These are phyloP conservation scores for Paraphysoderma sedebokerense DNA, from an alignment of 371 early-diverging fungal genomes.

Conservation along the genomic window DNA sequence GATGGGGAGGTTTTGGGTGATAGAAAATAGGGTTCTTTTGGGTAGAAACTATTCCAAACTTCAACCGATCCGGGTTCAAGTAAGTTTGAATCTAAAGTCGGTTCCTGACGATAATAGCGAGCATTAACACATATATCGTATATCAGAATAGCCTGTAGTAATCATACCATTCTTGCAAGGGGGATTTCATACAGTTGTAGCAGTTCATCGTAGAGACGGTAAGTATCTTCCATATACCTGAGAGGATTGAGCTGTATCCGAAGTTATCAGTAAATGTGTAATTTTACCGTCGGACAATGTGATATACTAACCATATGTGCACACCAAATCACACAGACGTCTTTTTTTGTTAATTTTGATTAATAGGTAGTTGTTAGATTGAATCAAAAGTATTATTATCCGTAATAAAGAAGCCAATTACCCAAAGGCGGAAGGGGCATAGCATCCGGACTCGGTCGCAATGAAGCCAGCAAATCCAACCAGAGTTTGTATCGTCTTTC, in stretches of 20 bases:
- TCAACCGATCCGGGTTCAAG: neutral
- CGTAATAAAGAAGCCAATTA: no score
- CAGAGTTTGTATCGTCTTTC: neutral
- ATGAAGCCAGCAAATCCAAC: neutral
- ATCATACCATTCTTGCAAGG: neutral
- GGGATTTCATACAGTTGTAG: neutral
- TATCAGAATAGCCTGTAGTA: neutral
- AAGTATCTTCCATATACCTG: neutral
- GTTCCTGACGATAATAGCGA: neutral
- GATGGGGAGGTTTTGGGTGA: no score
- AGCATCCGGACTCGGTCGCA: no score
- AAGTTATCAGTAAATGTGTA: no score
- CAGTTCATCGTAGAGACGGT: neutral
- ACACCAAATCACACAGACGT: neutral
- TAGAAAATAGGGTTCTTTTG: no score
- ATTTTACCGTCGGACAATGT: no score
- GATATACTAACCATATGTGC: neutral
- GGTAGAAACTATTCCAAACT: no score
- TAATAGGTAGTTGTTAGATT: no score
- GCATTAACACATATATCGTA: neutral
- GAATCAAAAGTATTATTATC: no score
- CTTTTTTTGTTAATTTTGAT: no score
- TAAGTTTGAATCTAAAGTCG: neutral
- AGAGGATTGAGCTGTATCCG: neutral
- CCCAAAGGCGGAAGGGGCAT: neutral